Base-by-base conservation (phyloP, 2,329 filamentous ascomycete species). In the Bisporella sp. region DNA sequence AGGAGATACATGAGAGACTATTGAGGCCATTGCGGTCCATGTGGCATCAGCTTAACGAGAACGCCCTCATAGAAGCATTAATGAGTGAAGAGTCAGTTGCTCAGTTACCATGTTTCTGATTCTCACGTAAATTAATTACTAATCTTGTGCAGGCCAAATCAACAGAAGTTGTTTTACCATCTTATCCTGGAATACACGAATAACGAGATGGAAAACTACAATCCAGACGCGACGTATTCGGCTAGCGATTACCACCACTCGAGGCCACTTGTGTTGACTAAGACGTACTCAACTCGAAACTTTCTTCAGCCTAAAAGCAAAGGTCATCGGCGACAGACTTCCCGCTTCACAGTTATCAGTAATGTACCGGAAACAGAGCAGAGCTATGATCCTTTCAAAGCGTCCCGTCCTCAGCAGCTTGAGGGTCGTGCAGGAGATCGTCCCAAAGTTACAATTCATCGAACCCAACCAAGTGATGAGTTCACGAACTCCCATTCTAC, bases 121-220 rank as follows among this genome's bases (percentile, higher is more conserved):
- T 21, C 21, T 21, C 21, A 21, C 21, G 21, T 21, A 21, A 21
- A 21, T 21, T 21, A 21, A 21, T 46, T 33, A 49, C 52, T 54
- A 45, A 51, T 30, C 32, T 13, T 6, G 41, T 31, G 50, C 52
- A 92, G 87, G 56, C 74, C 80, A 4, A 97, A 95, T 57, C 89
- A 96, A 49, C 90, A 96, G 64, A 95, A 96, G 64, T 78, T 92
- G 58, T 96, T 97, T 68, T 99, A 97, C 68, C 86, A 83, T 68
- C 78, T 95, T 21, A 77, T 99, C 6, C 71, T 85, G 57, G 86
- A 85, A 66, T 95, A 96, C 66, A 81, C 88, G 42, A 84, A 95
- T 56, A 83, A 89, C 55, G 85, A 93, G 59, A 69, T 95, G 1
- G 91, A 97, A 65, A 88, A 96, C 63, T 97, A 93, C 63, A 85